These are phyloP conservation scores for Penicillium olsonii DNA, from an alignment of 2,329 filamentous ascomycete species.

Conservation along the genomic window DNA sequence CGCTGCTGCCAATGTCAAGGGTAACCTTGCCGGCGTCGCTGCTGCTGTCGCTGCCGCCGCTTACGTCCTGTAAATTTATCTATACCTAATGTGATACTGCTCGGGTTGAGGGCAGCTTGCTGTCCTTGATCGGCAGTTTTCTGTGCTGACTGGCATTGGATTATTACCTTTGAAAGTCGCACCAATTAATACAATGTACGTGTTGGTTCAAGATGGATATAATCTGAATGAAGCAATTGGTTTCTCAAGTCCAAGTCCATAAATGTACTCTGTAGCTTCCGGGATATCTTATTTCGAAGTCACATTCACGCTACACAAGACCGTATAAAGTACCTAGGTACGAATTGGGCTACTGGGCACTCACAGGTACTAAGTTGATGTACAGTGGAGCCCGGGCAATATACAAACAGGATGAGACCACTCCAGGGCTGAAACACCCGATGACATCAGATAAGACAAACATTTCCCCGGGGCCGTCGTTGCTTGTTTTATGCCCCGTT, in stretches of 20 bases:
- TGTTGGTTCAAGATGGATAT: too few species aligned
- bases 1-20: constrained; percentile 28
- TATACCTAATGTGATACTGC: constrained; percentile 10
- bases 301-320: too few species aligned
- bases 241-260: too few species aligned
- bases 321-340: too few species aligned
- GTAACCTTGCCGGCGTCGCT: constrained; percentile 28
- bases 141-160: not conserved
- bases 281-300: not conserved
- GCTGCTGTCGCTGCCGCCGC: constrained; percentile 27
- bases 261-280: not conserved
- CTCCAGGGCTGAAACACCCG: too few species aligned
- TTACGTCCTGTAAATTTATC: constrained; percentile 28
- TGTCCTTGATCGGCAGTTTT: not conserved
- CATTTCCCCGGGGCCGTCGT: not conserved
- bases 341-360: too few species aligned
- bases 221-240: too few species aligned
- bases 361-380: too few species aligned
- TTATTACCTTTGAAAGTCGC: constrained; percentile 6
- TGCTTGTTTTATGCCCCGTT: not conserved
- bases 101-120: not conserved
- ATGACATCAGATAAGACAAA: not conserved
- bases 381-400: not conserved
- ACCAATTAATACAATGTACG: constrained; percentile 7
- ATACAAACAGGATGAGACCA: not conserved